Evolutionary conservation across 352 stramenopile genomes (phyloP), one percentile per base, ranked within the genome.

Genomic region (Thalassiosira livingstoniorum): DNA sequence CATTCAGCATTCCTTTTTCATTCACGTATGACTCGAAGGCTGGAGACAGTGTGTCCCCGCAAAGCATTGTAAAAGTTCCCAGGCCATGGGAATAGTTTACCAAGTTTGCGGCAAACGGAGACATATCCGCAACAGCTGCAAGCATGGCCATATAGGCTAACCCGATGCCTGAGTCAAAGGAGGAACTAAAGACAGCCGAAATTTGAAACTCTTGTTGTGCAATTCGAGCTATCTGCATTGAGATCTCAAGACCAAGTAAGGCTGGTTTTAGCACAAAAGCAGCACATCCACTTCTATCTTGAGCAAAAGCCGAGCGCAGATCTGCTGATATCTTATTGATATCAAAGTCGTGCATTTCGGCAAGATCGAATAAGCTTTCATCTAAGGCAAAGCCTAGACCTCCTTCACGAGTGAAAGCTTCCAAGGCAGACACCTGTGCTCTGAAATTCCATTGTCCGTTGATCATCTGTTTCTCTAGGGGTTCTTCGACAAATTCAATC

Each of bases 401-500:
- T 71, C 78, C 86, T 35, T 64, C 58, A 35, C 76, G 57, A 53
- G 78, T 67, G 39, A 85, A 91, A 58, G 58, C 39, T 66, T 95
- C 87, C 25, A 95, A 80, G 62, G 64, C 69, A 69, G 66, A 15
- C n/a, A 92, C 75, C 66, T 94, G 89, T 18, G 25, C 10, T 31
- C 67, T 54, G 11, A 93, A 42, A 76, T 51, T 78, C 86, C 83
- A 93, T 58, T 80, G 27, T 58, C 47, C 69, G 55, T 70, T 21
- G 10, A 51, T 13, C n/a, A 66, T 62, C 35, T 85, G 51, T n/a
- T 84, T 78, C 73, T 82, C n/a, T 11, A 94, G 35, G 7, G 91
- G 91, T 81, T 95, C 91, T 74, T 95, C 91, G 7, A 95, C 87
- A 54, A 92, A 95, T 73, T 95, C 91, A 21, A 94, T 69, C 54